A percentile compares a stretch with the other conserved stretches of the same genome.
Conservation (phyloP, 352 stramenopile species). For the Phytophthora kernoviae region DNA sequence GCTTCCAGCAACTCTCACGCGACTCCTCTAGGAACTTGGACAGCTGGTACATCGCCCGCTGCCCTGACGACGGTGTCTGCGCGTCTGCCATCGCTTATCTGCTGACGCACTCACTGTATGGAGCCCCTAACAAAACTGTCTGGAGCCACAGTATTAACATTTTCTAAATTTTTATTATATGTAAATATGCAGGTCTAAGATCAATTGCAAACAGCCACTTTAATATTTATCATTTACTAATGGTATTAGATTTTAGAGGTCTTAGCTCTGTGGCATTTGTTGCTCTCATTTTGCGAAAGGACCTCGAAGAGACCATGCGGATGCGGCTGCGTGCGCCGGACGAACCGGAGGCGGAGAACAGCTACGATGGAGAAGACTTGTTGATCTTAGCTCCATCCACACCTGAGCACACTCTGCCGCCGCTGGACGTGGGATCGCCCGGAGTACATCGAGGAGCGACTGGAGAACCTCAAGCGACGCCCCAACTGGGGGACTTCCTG, state of each 20-base stretch:
- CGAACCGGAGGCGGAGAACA: conserved; percentile 46
- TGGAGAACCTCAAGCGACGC: conserved; percentile 87
- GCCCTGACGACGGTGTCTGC: conserved; percentile 33
- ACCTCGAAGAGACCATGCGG: conserved; percentile 43
- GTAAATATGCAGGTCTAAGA: too few species aligned
- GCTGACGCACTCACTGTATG: too few species aligned
- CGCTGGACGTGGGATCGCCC: conserved; percentile 73
- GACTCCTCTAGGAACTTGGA: conserved; percentile 84
- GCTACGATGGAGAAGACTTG: conserved; percentile 25
- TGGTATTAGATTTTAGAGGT: too few species aligned
- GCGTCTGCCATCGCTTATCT: conserved; percentile 16
- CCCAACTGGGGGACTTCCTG: conserved; percentile 64
- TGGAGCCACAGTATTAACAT: too few species aligned
- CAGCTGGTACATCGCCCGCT: conserved; percentile 48
- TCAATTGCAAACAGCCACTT: too few species aligned
- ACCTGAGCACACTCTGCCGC: conserved; percentile 31
- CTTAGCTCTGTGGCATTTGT: too few species aligned
- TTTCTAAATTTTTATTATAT: too few species aligned
- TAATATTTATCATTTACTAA: too few species aligned
- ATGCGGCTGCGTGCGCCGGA: conserved; percentile 71
- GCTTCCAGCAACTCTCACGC: conserved; percentile 84
- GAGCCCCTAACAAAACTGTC: too few species aligned
- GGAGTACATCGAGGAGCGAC: conserved; percentile 85
- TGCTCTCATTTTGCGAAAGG: too few species aligned
- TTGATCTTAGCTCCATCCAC: conserved; percentile 11